Conservation (phyloP, 495 filamentous ascomycete species). For the Halenospora varia region DNA sequence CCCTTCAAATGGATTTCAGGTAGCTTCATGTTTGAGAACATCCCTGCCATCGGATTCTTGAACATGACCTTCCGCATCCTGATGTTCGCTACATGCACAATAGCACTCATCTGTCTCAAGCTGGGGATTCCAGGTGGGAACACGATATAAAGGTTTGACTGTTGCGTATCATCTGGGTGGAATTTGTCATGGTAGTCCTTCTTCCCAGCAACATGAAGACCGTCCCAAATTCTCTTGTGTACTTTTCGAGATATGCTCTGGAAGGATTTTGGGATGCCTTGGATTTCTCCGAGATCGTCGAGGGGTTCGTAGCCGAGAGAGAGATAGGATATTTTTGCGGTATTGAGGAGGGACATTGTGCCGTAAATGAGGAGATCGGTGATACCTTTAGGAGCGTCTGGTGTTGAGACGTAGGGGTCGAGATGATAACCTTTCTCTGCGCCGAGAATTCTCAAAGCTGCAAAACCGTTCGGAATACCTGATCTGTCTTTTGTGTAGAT, state of each 20-base stretch:
- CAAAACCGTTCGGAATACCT: constrained; percentile 34
- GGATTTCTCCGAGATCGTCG: constrained; percentile 28
- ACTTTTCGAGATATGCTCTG: constrained; percentile 28
- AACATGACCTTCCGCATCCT: too few species aligned
- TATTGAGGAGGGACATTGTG: constrained; percentile 34
- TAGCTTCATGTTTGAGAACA: too few species aligned
- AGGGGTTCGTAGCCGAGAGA: constrained; percentile 40
- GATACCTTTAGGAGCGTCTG: constrained; percentile 33
- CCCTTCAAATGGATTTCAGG: too few species aligned
- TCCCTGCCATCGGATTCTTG: too few species aligned
- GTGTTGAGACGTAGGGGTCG: constrained; percentile 39
- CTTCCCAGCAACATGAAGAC: constrained; percentile 37
- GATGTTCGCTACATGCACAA: constrained; percentile 40
- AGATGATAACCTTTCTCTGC: constrained; percentile 37
- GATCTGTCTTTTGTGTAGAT: constrained; percentile 34
- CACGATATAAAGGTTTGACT: constrained; percentile 22
- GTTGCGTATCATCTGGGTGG: constrained; percentile 30
- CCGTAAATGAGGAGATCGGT: constrained; percentile 36
- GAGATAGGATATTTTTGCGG: constrained; percentile 31
- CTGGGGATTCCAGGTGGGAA: constrained; percentile 33
- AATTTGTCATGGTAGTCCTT: constrained; percentile 42
- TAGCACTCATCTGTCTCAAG: constrained; percentile 31
- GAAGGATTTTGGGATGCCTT: constrained; percentile 26
- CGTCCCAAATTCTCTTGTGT: constrained; percentile 29
- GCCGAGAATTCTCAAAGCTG: constrained; percentile 35